Percentiles rank a stretch among this genome's conserved stretches.
These are phyloP conservation scores for Periglandula ipomoeae DNA, from an alignment of 2,329 filamentous ascomycete species.

Conservation along the genomic window DNA sequence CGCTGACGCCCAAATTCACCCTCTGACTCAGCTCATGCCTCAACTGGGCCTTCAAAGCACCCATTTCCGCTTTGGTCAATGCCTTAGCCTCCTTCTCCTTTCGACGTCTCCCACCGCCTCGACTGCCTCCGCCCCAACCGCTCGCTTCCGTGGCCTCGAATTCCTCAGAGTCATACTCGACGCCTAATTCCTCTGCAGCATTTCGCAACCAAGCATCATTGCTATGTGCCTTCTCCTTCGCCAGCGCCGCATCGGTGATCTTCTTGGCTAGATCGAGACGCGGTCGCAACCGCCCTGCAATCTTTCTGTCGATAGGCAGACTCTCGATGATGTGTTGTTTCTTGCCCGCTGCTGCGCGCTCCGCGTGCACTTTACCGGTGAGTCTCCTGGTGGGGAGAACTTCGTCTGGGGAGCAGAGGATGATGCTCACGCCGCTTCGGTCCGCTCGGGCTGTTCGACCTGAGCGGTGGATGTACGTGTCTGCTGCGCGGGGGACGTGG, in stretches of 20 bases:
- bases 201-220: constrained; percentile 77
- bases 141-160: constrained; percentile 68
- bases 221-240: constrained; percentile 77
- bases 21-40: constrained; percentile 60
- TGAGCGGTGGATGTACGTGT: constrained; percentile 91
- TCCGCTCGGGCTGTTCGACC: constrained; percentile 85
- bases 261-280: constrained; percentile 76
- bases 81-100: constrained; percentile 62
- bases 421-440: constrained; percentile 67
- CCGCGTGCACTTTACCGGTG: constrained; percentile 77
- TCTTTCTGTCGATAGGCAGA: constrained; percentile 71
- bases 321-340: constrained; percentile 61
- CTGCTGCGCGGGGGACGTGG: constrained; percentile 83
- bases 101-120: constrained; percentile 63
- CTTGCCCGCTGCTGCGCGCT: constrained; percentile 36
- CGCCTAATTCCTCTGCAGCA: constrained; percentile 84
- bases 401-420: constrained; percentile 88
- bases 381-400: constrained; percentile 75
- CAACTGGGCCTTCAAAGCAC: constrained; percentile 60
- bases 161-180: constrained; percentile 88
- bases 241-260: constrained; percentile 71
- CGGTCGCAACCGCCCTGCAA: constrained; percentile 67
- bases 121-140: constrained; percentile 51
- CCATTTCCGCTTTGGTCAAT: constrained; percentile 66
- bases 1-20: constrained; percentile 81